phyloP scores from a whole-genome alignment of 768 basidiomycete species.

The Suillus brevipes region DNA sequence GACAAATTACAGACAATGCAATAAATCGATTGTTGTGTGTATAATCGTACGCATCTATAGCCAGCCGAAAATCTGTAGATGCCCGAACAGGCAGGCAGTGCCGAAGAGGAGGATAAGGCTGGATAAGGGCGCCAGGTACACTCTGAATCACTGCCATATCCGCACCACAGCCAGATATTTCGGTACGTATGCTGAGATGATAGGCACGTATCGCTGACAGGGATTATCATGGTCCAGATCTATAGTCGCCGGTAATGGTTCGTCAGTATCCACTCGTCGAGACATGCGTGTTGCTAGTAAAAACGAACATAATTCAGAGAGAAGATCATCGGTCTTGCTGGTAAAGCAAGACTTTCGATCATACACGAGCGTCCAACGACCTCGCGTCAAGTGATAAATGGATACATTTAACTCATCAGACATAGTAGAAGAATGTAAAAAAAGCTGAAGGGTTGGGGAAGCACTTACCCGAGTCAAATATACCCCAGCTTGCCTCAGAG shows the following conservation, averaged over 20 bases:
- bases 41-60: neutral
- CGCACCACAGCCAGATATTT: neutral
- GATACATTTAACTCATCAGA: slow-evolving; percentile 1
- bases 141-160: neutral
- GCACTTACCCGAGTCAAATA: neutral
- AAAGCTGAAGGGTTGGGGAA: neutral
- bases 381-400: slow-evolving; percentile 20
- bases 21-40: no score
- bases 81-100: neutral
- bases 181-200: neutral
- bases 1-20: slow-evolving; percentile 8
- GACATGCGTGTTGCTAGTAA: neutral
- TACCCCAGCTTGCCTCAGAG: neutral
- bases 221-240: slow-evolving; percentile 4
- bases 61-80: neutral
- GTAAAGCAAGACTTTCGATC: slow-evolving; percentile 21
- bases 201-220: neutral
- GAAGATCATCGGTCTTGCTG: slow-evolving; percentile 29
- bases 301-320: slow-evolving; percentile 30
- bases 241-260: neutral
- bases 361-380: slow-evolving; percentile 30
- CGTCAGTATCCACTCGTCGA: slow-evolving; percentile 15
- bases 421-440: neutral
- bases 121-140: neutral
- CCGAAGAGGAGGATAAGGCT: neutral